Base-by-base conservation (phyloP, 2,329 filamentous ascomycete species). In the Westerdykella ornata region DNA sequence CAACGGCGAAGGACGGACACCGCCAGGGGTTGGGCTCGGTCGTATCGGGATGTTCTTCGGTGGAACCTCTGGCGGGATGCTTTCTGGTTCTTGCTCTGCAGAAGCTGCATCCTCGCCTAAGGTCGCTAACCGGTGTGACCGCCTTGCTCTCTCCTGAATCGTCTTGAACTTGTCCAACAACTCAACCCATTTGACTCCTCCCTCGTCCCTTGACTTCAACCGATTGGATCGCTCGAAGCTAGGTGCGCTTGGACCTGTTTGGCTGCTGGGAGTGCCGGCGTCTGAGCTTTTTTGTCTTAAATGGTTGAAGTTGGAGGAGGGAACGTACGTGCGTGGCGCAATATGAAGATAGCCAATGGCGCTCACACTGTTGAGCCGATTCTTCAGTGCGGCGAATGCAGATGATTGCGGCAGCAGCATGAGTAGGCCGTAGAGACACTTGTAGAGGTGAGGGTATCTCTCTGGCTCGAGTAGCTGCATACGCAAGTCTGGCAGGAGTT, bases 341-440 rank as follows among this genome's bases (percentile, higher is more conserved):
- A 85, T 84, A 62, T 97, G 90, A 47, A 98, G 72, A 65, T 95
- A 94, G 33, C 90, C 92, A 62, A 98, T 97, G 39, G 92, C 89
- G 71, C 87, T 94, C 52, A 98, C 92, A 66, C 87, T 95, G 67
- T 97, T 97, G 38, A 98, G 76, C 32, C 92, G 82, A 62, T 98
- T 98, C 65, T 96, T 97, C 43, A 98, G 74, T 2, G 92, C 90
- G 19, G 89, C 92, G 68, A 98, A 98, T 7, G 92, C 94, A 19
- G 88, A 94, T 13, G 90, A 97, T 68, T 98, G 92, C 0, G 92
- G 92, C n/a, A 98, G 77, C 14, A 98, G 82, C 92, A 98, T 98
- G 41, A 98, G 74, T 35, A 98, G 78, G 8, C 92, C 92, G 59
- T 97, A 98, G 37, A 98, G 80, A 67, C 92, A 98, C 69, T 96